A percentile compares a stretch with the other conserved stretches of the same genome.
Conservation (phyloP, 352 stramenopile genomes). For the Pythium monospermum region DNA sequence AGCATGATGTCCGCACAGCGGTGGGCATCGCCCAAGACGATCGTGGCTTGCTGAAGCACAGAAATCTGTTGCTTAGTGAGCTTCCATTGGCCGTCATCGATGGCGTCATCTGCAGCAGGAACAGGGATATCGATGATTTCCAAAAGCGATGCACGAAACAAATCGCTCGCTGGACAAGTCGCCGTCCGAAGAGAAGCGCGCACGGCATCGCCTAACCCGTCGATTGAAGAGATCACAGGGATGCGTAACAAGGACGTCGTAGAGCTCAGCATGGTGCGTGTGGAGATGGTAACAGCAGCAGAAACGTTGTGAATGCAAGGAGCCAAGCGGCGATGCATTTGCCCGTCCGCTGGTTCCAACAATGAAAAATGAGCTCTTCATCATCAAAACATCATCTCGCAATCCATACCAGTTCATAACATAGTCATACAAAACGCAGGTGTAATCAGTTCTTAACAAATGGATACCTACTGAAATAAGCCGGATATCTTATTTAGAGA, state of each 20-base stretch:
- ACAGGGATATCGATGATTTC: constrained; percentile 40
- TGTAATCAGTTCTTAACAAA: no score
- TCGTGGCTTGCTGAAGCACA: constrained; percentile 30
- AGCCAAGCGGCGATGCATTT: neutral
- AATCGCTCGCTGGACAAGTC: constrained; percentile 26
- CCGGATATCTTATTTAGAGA: constrained; percentile 19
- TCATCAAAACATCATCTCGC: constrained; percentile 3
- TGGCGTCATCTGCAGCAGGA: constrained; percentile 6
- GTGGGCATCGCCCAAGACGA: constrained; percentile 52
- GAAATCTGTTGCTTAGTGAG: constrained; percentile 30
- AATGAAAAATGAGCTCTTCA: no score
- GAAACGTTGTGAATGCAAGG: neutral
- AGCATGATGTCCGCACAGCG: constrained; percentile 21
- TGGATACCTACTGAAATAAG: no score
- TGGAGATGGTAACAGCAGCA: constrained; percentile 4
- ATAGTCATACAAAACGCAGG: no score
- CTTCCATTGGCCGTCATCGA: constrained; percentile 23
- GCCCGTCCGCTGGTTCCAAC: no score
- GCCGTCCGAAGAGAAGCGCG: constrained; percentile 25
- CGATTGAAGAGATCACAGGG: constrained; percentile 49
- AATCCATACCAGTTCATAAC: no score
- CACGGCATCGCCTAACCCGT: constrained; percentile 35
- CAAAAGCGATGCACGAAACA: constrained; percentile 36
- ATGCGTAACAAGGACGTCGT: constrained; percentile 26
- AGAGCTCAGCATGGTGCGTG: neutral